Base-by-base conservation (phyloP, 2,329 filamentous ascomycete species). In the Dactylellina leptospora region DNA sequence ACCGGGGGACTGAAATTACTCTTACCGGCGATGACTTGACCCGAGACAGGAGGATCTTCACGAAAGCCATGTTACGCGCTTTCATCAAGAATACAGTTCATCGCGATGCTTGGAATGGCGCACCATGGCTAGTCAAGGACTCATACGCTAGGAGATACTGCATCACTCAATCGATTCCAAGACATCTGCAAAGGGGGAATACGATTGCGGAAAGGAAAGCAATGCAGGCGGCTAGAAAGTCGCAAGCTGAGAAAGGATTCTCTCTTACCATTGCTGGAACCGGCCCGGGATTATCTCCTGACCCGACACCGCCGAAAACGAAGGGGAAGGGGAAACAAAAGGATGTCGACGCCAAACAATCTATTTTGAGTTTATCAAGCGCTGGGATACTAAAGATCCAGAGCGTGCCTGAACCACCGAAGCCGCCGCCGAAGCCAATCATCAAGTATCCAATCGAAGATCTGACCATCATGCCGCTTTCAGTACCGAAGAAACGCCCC, bases 391-490 rank as follows among this genome's bases (percentile, higher is more conserved):
- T 66, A 18, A 73, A 73, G 23, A 61, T 73, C 13, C 69, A 68
- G 23, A 36, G 47, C 4, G 22, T 58, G 4, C 69, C 58, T 1
- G 78, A 80, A 53, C 80, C 81, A 4, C 84, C 83, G n/a, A 82
- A 84, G 1, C 86, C 87, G 2, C 85, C 88, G 0, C 86, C 88
- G 4, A 89, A 90, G 1, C 90, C 90, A 0, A 86, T 88, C 1
- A 89, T 95, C 73, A 97, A 96, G 78, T 97, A 97, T 79, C 95
- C 95, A 0, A 96, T 96, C 73, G 95, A 99, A 77, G 95, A 99
- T 80, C 81, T 97, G 51, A 90, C 96, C 75, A 84, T 97, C 22
- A 85, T 88, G 20, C 88, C 89, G 1, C 86, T 86, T 63, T 85
- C 88, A 56, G 87, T 84, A 23, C 80, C 75, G 9, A 80, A 84